Conservation (phyloP, 345 rosid genomes). For the Populus tremula region DNA sequence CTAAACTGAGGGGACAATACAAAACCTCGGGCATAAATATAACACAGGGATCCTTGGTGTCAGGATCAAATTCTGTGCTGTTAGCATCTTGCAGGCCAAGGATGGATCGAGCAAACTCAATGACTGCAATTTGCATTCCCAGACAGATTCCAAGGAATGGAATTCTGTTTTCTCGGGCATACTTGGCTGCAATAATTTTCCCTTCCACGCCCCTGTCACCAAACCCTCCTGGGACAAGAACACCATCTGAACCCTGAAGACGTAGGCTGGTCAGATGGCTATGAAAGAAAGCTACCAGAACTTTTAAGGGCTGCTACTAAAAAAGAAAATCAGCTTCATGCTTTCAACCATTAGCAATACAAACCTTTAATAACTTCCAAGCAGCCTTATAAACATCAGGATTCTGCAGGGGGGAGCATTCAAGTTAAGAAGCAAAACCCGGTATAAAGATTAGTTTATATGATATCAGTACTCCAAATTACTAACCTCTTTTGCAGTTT, state of each 20-base stretch:
- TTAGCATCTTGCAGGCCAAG: slow-evolving; percentile 74
- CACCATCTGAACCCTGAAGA: slow-evolving; percentile 76
- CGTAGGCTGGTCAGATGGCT: slow-evolving; percentile 11
- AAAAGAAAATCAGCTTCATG: not conserved
- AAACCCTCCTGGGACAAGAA: slow-evolving; percentile 97
- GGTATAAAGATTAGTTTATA: not conserved
- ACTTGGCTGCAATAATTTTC: slow-evolving; percentile 90
- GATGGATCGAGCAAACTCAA: slow-evolving; percentile 88
- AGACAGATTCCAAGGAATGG: slow-evolving; percentile 97
- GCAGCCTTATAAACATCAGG: slow-evolving; percentile 85
- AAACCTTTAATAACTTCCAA: slow-evolving; percentile 80
- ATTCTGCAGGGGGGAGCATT: slow-evolving; percentile 45
- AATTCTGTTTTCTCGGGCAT: slow-evolving; percentile 81
- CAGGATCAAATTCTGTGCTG: slow-evolving; percentile 81
- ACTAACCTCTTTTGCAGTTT: slow-evolving; percentile 57
- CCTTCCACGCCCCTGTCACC: slow-evolving; percentile 96
- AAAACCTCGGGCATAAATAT: slow-evolving; percentile 96
- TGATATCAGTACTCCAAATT: not conserved
- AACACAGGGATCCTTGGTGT: slow-evolving; percentile 70
- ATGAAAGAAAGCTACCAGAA: not conserved
- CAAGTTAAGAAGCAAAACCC: not conserved
- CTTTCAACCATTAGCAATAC: not conserved
- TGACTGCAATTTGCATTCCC: slow-evolving; percentile 98
- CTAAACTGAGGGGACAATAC: not conserved
- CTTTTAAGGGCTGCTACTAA: not conserved